These are phyloP conservation scores for Microcyclospora tardicrescens DNA, from an alignment of 2,329 filamentous ascomycete genomes.

Conservation along the genomic window DNA sequence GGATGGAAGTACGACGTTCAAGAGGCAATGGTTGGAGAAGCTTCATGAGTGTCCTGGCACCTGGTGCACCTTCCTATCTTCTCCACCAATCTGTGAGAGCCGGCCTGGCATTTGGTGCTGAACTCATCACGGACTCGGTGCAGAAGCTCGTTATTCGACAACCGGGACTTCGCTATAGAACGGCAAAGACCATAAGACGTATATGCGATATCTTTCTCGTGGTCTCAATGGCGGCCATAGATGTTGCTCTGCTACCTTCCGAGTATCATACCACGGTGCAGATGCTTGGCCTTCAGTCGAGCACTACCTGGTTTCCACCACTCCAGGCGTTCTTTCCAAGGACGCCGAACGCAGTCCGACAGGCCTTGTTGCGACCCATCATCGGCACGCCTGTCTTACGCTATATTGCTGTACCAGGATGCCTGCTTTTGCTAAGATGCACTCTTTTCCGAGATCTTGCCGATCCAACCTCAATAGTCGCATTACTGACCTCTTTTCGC, in stretches of 20 bases:
- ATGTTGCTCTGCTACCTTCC: conserved; percentile 15
- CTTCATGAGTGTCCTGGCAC: conserved; percentile 4
- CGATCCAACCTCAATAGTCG: no score
- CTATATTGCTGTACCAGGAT: no score
- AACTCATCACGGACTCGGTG: conserved; percentile 7
- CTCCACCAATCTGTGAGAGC: conserved; percentile 6
- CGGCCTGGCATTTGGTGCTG: conserved; percentile 8
- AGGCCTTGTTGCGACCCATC: not conserved
- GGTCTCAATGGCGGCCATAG: conserved; percentile 7
- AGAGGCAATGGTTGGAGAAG: conserved; percentile 4
- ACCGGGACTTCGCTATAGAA: conserved; percentile 4
- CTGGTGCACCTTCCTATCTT: conserved; percentile 4
- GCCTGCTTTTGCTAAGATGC: no score
- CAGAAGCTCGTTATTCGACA: conserved; percentile 6
- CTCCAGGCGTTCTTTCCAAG: conserved; percentile 7
- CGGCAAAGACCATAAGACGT: conserved; percentile 5
- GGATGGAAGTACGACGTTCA: conserved; percentile 6
- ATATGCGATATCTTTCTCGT: conserved; percentile 7
- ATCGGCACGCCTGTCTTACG: not conserved
- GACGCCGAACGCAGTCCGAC: not conserved
- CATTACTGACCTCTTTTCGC: conserved; percentile 3
- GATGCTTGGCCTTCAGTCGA: conserved; percentile 13
- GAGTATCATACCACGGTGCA: conserved; percentile 15
- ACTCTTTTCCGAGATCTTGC: no score
- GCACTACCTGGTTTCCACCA: conserved; percentile 9